Percentiles rank a stretch among this genome's conserved stretches.
Conservation (phyloP, 176 grass and related monocot genomes). For the Lolium perenne region DNA sequence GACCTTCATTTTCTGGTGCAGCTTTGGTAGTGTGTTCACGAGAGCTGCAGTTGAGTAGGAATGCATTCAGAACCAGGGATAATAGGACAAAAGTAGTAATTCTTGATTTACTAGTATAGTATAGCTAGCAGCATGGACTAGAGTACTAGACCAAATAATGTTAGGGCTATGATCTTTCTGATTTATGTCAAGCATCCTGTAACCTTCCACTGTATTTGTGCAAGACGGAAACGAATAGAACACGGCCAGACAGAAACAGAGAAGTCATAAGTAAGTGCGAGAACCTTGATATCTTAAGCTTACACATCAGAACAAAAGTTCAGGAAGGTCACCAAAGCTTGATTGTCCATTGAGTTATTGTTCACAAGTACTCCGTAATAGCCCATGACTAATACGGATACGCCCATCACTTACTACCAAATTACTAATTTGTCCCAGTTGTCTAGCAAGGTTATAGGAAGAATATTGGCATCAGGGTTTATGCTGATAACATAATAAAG, state of each 20-base stretch:
- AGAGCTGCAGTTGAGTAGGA: conserved; percentile 42
- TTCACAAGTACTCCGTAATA: neutral
- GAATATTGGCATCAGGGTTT: neutral
- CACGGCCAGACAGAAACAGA: neutral
- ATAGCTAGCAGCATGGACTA: neutral
- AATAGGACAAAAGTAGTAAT: neutral
- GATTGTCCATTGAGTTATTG: neutral
- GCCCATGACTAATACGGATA: neutral
- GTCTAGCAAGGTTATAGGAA: neutral
- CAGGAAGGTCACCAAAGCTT: neutral
- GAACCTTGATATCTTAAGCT: conserved; percentile 26
- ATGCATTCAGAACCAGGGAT: conserved; percentile 12
- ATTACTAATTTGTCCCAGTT: conserved; percentile 18
- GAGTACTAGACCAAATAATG: conserved; percentile 19
- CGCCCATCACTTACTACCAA: conserved; percentile 6
- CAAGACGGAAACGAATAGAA: conserved; percentile 1
- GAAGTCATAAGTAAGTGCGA: neutral
- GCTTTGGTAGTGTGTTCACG: conserved; percentile 35
- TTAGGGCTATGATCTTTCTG: neutral
- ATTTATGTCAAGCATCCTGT: neutral
- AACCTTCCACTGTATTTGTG: neutral
- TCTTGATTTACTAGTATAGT: neutral
- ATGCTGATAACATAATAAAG: neutral
- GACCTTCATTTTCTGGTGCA: conserved; percentile 43
- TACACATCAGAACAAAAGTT: conserved; percentile 30